Evolutionary conservation across 495 filamentous ascomycete genomes (phyloP).

Genomic region (Glutinoglossum americanum): DNA sequence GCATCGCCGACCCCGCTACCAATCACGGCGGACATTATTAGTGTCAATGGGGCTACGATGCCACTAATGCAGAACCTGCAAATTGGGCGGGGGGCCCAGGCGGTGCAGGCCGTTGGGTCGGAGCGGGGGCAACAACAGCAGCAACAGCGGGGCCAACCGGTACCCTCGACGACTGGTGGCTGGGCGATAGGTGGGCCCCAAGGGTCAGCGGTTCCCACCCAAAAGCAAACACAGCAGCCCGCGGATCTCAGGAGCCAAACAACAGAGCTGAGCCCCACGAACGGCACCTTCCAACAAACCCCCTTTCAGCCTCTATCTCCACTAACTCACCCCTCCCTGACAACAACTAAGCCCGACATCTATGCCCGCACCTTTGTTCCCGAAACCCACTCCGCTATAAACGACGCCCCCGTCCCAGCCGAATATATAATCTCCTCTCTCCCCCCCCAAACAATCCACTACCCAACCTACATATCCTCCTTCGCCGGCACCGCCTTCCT

Average conservation of each 20-base stretch:
- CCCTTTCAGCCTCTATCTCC: too few relatives aligned
- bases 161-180: too few relatives aligned
- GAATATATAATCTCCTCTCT: too few relatives aligned
- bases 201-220: too few relatives aligned
- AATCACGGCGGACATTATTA: neutral
- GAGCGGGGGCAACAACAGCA: neutral
- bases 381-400: neutral
- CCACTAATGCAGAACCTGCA: neutral
- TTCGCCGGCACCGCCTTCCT: constrained; percentile 10
- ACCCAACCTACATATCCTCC: constrained; percentile 5
- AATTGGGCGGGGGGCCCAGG: neutral
- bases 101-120: neutral
- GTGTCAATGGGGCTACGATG: neutral
- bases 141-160: too few relatives aligned
- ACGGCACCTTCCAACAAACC: neutral
- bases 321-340: too few relatives aligned
- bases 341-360: neutral
- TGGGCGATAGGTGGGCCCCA: too few relatives aligned
- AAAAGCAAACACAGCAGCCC: neutral
- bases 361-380: neutral
- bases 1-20: neutral
- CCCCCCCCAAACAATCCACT: neutral
- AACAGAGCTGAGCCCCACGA: neutral
- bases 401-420: constrained; percentile 1
- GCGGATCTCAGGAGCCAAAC: neutral